Conservation (phyloP, 371 early-diverging fungal genomes). For the Chytridium lagenaria region DNA sequence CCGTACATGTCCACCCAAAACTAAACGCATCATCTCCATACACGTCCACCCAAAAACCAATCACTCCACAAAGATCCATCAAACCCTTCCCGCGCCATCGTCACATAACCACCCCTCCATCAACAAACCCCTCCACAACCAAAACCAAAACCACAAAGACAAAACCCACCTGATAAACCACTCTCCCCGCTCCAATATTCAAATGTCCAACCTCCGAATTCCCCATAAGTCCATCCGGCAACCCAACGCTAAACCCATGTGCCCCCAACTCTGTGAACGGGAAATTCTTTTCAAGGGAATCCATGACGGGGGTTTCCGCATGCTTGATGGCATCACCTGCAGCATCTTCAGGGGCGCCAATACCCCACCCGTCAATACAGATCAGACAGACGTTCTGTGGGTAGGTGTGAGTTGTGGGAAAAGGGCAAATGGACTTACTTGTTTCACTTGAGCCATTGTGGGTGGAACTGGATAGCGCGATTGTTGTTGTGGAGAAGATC, state of each 20-base stretch:
- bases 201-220: conserved; percentile 99
- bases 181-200: conserved; percentile 99
- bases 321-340: conserved; percentile 93
- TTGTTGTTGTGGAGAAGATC: too few relatives aligned
- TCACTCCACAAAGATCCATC: too few relatives aligned
- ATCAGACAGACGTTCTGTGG: conserved; percentile 52
- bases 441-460: neutral
- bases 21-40: too few relatives aligned
- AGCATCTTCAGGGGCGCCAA: conserved; percentile 69
- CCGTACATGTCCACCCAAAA: too few relatives aligned
- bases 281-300: conserved; percentile 73
- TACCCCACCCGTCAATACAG: conserved; percentile 95
- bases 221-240: conserved; percentile 98
- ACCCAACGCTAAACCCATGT: conserved; percentile 97
- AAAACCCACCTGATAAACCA: conserved; percentile 87
- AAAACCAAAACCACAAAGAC: conserved; percentile 1
- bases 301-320: conserved; percentile 95
- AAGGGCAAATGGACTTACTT: neutral
- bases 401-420: too few relatives aligned
- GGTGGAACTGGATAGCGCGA: neutral
- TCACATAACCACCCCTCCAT: too few relatives aligned
- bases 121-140: neutral
- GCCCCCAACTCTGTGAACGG: conserved; percentile 85
- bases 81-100: too few relatives aligned
- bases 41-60: too few relatives aligned